phyloP scores from a whole-genome alignment of 345 rosid genomes.

The Gossypium herbaceum region DNA sequence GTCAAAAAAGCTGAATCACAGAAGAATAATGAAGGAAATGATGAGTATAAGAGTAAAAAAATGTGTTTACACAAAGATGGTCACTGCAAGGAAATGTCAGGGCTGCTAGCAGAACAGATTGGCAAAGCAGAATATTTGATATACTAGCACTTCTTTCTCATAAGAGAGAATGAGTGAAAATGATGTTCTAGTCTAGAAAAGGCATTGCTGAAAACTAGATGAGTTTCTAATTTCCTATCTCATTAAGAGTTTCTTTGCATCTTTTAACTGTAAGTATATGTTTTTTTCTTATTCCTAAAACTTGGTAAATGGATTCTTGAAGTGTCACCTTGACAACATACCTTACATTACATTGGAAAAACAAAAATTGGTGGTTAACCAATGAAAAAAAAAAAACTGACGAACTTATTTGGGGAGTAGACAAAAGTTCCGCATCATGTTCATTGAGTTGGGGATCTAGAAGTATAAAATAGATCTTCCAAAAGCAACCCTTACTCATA shows the following conservation, averaged over 20 bases:
- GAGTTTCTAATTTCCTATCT: background rate
- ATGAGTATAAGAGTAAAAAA: background rate
- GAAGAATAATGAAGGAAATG: background rate
- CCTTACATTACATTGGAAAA: background rate
- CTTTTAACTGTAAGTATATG: background rate
- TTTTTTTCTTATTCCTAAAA: background rate
- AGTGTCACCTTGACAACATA: background rate
- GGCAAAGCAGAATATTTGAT: background rate
- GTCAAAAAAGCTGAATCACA: background rate
- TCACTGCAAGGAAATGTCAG: background rate
- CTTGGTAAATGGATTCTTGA: background rate
- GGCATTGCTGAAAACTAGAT: background rate
- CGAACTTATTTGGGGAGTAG: conserved; percentile 65
- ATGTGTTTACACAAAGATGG: background rate
- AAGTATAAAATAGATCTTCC: conserved; percentile 96
- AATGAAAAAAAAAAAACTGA: background rate
- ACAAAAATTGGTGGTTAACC: background rate
- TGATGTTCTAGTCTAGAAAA: background rate
- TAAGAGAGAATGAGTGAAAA: background rate
- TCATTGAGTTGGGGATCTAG: conserved; percentile 55
- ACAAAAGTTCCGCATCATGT: conserved; percentile 66
- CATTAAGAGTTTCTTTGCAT: background rate
- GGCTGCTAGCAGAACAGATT: background rate
- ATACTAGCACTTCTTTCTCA: background rate
- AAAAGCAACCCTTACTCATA: conserved; percentile 86